Percentiles rank a stretch among this genome's conserved stretches.
phyloP scores from a whole-genome alignment of 345 rosid species.

The Hibiscus mutabilis region DNA sequence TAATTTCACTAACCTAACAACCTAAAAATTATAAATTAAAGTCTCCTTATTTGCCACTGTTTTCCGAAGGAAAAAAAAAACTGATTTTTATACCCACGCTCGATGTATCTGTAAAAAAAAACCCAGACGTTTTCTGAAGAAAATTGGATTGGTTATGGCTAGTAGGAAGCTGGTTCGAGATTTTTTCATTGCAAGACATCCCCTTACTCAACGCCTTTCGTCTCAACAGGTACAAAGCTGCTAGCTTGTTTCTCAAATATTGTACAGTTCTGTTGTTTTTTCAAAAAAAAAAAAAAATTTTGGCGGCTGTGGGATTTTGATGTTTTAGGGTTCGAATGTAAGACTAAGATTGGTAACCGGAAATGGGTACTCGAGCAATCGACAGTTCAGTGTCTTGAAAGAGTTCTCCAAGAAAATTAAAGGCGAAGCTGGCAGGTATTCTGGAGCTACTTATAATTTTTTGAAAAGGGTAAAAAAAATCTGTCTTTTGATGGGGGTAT shows the following conservation, averaged over 20 bases:
- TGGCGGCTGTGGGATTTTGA: conserved; percentile 6
- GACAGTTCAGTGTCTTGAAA: conserved; percentile 62
- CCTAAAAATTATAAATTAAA: not conserved
- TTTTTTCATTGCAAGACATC: conserved; percentile 42
- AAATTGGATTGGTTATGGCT: conserved; percentile 49
- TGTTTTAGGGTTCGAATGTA: conserved; percentile 34
- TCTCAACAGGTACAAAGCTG: conserved; percentile 37
- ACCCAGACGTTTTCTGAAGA: not conserved
- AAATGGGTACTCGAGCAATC: conserved; percentile 33
- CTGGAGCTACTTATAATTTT: not conserved
- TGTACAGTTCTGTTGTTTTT: not conserved
- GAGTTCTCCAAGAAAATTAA: conserved; percentile 69
- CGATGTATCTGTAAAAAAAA: not conserved
- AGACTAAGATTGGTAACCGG: conserved; percentile 30
- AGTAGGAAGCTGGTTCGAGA: conserved; percentile 72
- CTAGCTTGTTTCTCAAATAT: too few relatives aligned
- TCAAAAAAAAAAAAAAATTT: too few relatives aligned
- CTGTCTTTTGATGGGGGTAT: not conserved
- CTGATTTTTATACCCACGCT: not conserved
- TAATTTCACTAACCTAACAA: not conserved
- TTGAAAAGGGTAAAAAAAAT: not conserved
- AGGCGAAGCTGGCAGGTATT: conserved; percentile 68
- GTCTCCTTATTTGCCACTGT: not conserved
- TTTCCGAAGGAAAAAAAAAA: not conserved
- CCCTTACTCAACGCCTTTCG: conserved; percentile 28